Evolutionary conservation across 2,329 filamentous ascomycete species (phyloP), one percentile per base, ranked within the genome.

Genomic region (Botrytis paeoniae): DNA sequence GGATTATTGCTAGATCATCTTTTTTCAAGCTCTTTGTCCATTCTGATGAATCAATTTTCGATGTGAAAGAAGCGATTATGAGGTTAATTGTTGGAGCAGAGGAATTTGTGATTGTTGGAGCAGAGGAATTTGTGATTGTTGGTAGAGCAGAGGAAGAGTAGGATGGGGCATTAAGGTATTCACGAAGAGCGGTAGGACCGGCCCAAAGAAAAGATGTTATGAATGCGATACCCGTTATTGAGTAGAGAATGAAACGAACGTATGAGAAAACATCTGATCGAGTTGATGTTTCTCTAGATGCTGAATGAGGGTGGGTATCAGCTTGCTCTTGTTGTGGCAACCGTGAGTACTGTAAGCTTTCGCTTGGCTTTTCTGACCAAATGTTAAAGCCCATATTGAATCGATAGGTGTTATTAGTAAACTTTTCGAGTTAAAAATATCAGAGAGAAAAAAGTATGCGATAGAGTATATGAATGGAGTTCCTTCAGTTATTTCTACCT

Each of bases 131-230:
- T 22, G 69, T 45, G 43, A 48, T 35, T 32, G 41, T 70, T 20
- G 59, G 62, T 45, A 37, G 54, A 57, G 45, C 14, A 37, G 63
- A 48, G 41, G 41, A 64, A n/a, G 62, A 37, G 29, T 32, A 54
- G 32, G 32, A 66, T 20, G 45, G 43, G 16, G 32, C 64, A 66
- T 66, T 37, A 43, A 66, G 64, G 43, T 51, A 66, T 51, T 32
- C 25, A 18, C 32, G 64, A 66, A 66, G 43, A 18, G 64, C 43
- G 41, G 22, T 16, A 4, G 64, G 64, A 6, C 64, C 45, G 16
- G 45, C 45, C 54, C 39, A 71, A 43, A 64, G n/a, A 29, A 71
- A 39, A 29, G 70, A 71, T 68, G 39, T 59, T 22, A 71, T 71
- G 14, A 71, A 71, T 8, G 61, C 61, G 45, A 66, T 32, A 4